These are phyloP conservation scores for Monosporascus ibericus DNA, from an alignment of 2,329 filamentous ascomycete genomes.

Conservation along the genomic window DNA sequence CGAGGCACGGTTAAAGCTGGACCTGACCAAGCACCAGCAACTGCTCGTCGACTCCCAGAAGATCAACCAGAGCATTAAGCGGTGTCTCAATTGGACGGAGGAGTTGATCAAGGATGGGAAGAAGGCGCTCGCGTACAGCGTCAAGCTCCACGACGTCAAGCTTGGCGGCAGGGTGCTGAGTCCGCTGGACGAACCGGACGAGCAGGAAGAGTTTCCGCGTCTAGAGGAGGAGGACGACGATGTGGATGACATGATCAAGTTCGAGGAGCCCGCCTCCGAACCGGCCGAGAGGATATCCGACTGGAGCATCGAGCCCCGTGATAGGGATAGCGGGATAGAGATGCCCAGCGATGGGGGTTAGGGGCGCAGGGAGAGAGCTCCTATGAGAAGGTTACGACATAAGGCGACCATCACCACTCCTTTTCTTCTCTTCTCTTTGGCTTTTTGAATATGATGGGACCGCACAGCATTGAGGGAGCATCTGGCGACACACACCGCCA, in stretches of 20 bases:
- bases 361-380: background rate
- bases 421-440: background rate
- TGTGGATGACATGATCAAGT: constrained; percentile 17
- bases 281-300: constrained; percentile 11
- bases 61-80: constrained; percentile 89
- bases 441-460: background rate
- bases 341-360: constrained; percentile 34
- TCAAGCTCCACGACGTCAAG: constrained; percentile 72
- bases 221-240: constrained; percentile 22
- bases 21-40: constrained; percentile 83
- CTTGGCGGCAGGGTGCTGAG: constrained; percentile 75
- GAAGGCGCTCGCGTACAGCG: constrained; percentile 78
- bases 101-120: constrained; percentile 82
- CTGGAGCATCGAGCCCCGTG: constrained; percentile 31
- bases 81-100: constrained; percentile 85
- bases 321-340: constrained; percentile 49
- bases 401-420: background rate
- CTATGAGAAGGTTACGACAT: background rate
- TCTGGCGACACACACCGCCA: background rate
- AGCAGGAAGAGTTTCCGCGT: constrained; percentile 25
- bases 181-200: constrained; percentile 55
- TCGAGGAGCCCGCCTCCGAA: constrained; percentile 11
- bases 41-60: constrained; percentile 85
- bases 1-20: constrained; percentile 75
- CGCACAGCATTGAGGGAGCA: background rate